Conservation (phyloP, 139 green algal species). For the Diplosphaera chodatii region DNA sequence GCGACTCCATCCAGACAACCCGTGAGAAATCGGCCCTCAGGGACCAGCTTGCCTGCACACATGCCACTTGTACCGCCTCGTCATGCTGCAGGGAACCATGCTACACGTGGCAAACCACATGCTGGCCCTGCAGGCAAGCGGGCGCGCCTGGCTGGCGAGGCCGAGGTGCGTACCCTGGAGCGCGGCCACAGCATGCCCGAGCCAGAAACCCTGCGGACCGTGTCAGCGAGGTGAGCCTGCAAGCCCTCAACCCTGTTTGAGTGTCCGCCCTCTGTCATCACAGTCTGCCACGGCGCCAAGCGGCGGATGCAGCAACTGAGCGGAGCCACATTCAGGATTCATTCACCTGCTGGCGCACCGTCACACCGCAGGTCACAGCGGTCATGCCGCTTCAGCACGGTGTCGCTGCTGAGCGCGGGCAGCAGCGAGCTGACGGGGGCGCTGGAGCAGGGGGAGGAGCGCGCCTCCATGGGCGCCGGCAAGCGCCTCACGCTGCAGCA, state of each 20-base stretch:
- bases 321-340: no score
- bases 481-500: conserved; percentile 14
- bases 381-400: not conserved
- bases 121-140: not conserved
- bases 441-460: conserved; percentile 6
- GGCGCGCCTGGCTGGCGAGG: not conserved
- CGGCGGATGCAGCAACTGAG: no score
- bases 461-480: conserved; percentile 1
- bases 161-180: not conserved
- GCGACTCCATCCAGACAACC: not conserved
- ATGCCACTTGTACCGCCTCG: no score
- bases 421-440: not conserved
- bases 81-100: no score
- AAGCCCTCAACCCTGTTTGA: no score
- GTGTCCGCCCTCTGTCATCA: no score
- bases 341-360: no score
- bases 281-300: no score
- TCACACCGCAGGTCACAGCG: not conserved
- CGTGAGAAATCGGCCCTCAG: no score
- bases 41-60: no score
- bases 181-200: not conserved
- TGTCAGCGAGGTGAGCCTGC: no score
- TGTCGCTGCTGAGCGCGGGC: not conserved
- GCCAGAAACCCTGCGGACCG: not conserved
- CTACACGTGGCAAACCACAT: no score